A percentile compares a stretch with the other conserved stretches of the same genome.
phyloP scores from a whole-genome alignment of 371 early-diverging fungal genomes.

The Zopfochytrium polystomum region DNA sequence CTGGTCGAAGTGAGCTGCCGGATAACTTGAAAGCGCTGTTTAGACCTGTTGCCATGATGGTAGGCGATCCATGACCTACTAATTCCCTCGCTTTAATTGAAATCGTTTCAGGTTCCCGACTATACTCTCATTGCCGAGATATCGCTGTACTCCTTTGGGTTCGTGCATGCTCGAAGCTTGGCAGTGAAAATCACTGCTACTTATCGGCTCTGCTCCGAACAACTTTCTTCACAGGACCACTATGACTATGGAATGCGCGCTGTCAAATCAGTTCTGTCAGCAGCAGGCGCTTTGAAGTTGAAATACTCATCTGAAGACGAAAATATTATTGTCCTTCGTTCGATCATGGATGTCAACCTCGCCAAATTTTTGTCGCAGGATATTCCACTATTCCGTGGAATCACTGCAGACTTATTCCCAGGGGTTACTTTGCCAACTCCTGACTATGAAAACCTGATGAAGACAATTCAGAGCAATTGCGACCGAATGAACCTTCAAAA shows the following conservation, averaged over 20 bases:
- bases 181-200: conserved; percentile 53
- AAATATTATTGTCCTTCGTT: conserved; percentile 48
- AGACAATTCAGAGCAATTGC: conserved; percentile 40
- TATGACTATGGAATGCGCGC: conserved; percentile 62
- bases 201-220: conserved; percentile 52
- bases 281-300: conserved; percentile 49
- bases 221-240: conserved; percentile 54
- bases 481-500: conserved; percentile 43
- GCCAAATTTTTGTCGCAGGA: conserved; percentile 55
- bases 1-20: conserved; percentile 57
- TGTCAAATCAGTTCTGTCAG: conserved; percentile 54
- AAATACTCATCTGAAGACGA: conserved; percentile 50
- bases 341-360: conserved; percentile 52
- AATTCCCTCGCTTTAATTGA: conserved; percentile 5
- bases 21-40: conserved; percentile 57
- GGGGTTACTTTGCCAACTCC: conserved; percentile 50
- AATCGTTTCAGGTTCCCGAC: conserved; percentile 45
- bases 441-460: conserved; percentile 47
- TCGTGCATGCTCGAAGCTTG: conserved; percentile 45
- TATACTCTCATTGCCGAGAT: conserved; percentile 58
- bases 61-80: conserved; percentile 5
- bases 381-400: conserved; percentile 56
- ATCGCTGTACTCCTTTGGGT: conserved; percentile 55
- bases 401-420: conserved; percentile 56
- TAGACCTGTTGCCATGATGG: conserved; percentile 59